phyloP scores from a whole-genome alignment of 495 filamentous ascomycete genomes.

The Daldinia loculata region DNA sequence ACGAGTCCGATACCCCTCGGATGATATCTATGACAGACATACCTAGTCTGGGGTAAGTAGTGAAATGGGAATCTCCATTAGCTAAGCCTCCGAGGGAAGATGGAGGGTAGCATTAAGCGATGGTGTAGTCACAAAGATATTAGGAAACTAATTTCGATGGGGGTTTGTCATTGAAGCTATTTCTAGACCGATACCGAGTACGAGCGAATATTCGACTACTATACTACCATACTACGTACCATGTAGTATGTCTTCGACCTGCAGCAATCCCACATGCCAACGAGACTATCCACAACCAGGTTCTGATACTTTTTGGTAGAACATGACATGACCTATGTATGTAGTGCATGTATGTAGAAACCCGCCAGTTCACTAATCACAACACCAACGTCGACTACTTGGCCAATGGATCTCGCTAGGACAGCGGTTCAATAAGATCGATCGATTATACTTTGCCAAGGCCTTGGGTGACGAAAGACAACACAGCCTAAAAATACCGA shows the following conservation, averaged over 20 bases:
- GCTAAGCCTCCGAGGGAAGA: conserved; percentile 7
- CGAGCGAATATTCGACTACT: conserved; percentile 3
- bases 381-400: conserved; percentile 12
- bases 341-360: not conserved
- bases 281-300: conserved; percentile 17
- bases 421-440: not conserved
- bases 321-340: conserved; percentile 4
- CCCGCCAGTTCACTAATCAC: conserved; percentile 21
- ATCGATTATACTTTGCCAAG: conserved; percentile 18
- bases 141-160: conserved; percentile 5
- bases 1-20: conserved; percentile 17
- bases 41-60: conserved; percentile 26
- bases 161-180: conserved; percentile 7
- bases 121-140: not conserved
- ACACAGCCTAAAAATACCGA: conserved; percentile 2
- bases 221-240: not conserved
- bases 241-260: not conserved
- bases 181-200: conserved; percentile 13
- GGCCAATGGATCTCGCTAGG: conserved; percentile 7
- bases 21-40: conserved; percentile 26
- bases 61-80: conserved; percentile 21
- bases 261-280: conserved; percentile 26
- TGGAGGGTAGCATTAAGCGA: conserved; percentile 19
- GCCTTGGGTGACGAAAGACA: conserved; percentile 2
- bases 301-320: conserved; percentile 16